These are phyloP conservation scores for Rhizopogon roseolus DNA, from an alignment of 768 basidiomycete genomes.

Conservation along the genomic window DNA sequence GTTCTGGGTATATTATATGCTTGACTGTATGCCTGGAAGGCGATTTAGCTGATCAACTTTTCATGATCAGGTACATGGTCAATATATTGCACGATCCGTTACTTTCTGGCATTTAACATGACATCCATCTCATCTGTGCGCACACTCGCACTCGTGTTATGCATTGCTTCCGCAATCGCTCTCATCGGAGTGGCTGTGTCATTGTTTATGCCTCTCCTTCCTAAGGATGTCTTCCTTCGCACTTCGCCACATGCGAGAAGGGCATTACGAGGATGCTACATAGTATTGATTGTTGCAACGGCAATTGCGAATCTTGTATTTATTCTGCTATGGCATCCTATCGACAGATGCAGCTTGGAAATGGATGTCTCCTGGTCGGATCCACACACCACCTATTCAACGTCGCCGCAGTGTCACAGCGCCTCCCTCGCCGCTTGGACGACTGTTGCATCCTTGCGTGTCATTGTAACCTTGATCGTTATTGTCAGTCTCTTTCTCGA, in stretches of 20 bases:
- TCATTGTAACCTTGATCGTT: conserved; percentile 45
- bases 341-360: conserved; percentile 54
- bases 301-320: conserved; percentile 53
- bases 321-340: conserved; percentile 47
- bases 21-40: not conserved
- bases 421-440: conserved; percentile 49
- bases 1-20: conserved; percentile 30
- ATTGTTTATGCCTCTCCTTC: conserved; percentile 34
- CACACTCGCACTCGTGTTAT: conserved; percentile 28
- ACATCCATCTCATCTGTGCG: conserved; percentile 36
- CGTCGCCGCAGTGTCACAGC: conserved; percentile 10
- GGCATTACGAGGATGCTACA: conserved; percentile 37
- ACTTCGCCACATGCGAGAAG: conserved; percentile 10
- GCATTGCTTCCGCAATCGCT: conserved; percentile 16
- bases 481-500: conserved; percentile 40
- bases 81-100: conserved; percentile 57
- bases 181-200: conserved; percentile 29
- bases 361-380: conserved; percentile 66
- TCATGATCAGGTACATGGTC: conserved; percentile 48
- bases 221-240: conserved; percentile 12
- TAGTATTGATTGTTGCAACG: conserved; percentile 45
- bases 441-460: conserved; percentile 44
- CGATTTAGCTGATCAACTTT: not conserved
- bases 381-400: conserved; percentile 20
- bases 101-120: conserved; percentile 55